These are phyloP conservation scores for Fusarium drepaniforme DNA, from an alignment of 2,329 filamentous ascomycete genomes.

Conservation along the genomic window DNA sequence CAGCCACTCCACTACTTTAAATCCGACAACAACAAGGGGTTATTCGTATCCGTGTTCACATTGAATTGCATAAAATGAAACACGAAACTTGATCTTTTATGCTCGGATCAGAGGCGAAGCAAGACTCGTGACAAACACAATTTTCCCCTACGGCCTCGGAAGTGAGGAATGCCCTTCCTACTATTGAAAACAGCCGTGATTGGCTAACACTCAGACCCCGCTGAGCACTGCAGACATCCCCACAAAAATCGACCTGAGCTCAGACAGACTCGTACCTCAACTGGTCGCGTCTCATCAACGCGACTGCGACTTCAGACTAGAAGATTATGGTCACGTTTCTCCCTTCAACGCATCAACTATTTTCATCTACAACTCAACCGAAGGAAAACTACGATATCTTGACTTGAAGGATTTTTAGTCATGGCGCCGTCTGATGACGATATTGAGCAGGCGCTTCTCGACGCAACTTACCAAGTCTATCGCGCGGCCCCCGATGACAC, in stretches of 20 bases:
- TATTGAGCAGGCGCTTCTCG: slow-evolving; percentile 60
- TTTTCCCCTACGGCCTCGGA: background rate
- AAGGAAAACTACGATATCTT: background rate
- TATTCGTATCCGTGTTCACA: background rate
- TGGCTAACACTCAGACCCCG: slow-evolving; percentile 37
- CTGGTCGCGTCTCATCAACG: slow-evolving; percentile 34
- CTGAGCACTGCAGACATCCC: slow-evolving; percentile 5
- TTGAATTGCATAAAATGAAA: background rate
- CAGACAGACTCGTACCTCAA: background rate
- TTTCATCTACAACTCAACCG: background rate
- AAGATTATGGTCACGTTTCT: slow-evolving; percentile 8
- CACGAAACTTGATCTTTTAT: background rate
- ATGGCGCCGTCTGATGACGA: slow-evolving; percentile 58
- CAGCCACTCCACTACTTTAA: slow-evolving; percentile 30
- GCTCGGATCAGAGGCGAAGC: background rate
- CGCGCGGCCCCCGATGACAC: slow-evolving; percentile 58
- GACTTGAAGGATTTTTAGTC: background rate
- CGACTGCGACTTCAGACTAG: slow-evolving; percentile 27
- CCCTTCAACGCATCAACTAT: background rate
- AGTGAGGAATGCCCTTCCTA: background rate
- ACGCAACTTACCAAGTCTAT: slow-evolving; percentile 62
- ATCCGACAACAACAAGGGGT: slow-evolving; percentile 5
- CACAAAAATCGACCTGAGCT: slow-evolving; percentile 27
- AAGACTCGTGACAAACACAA: background rate
- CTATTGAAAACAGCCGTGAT: slow-evolving; percentile 22